Evolutionary conservation across 495 filamentous ascomycete species (phyloP).

Genomic region (Penicillium lagena): DNA sequence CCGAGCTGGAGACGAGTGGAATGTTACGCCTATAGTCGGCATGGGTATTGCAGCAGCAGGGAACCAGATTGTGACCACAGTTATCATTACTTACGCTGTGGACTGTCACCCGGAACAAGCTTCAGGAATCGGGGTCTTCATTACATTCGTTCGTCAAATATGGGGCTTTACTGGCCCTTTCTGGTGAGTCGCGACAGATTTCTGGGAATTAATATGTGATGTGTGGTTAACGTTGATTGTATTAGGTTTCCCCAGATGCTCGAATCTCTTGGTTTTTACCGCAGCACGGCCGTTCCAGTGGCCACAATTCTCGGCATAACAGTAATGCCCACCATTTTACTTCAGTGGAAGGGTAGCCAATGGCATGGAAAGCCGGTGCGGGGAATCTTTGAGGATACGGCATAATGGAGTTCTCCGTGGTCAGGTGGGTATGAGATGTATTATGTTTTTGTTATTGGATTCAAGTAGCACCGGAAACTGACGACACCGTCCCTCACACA

Average conservation of each 20-base stretch:
- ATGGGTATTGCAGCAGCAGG: conserved; percentile 43
- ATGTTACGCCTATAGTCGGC: conserved; percentile 45
- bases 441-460: too few species aligned
- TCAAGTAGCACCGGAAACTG: too few species aligned
- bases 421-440: too few species aligned
- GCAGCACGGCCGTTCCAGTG: conserved; percentile 33
- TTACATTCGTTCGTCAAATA: conserved; percentile 46
- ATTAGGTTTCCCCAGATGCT: conserved; percentile 47
- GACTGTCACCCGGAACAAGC: conserved; percentile 46
- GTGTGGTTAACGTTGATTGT: conserved; percentile 1
- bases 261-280: conserved; percentile 32
- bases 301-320: conserved; percentile 38
- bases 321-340: conserved; percentile 36
- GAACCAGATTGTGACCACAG: conserved; percentile 53
- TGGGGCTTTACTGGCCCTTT: conserved; percentile 58
- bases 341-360: conserved; percentile 27
- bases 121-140: conserved; percentile 49
- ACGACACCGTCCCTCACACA: too few species aligned
- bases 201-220: background rate
- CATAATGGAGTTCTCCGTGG: too few species aligned
- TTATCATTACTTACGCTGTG: conserved; percentile 50
- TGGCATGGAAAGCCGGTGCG: conserved; percentile 11
- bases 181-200: conserved; percentile 26
- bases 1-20: conserved; percentile 36
- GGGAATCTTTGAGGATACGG: too few species aligned